Conservation (phyloP, 805 yeast species). For the Lachancea nothofagi region DNA sequence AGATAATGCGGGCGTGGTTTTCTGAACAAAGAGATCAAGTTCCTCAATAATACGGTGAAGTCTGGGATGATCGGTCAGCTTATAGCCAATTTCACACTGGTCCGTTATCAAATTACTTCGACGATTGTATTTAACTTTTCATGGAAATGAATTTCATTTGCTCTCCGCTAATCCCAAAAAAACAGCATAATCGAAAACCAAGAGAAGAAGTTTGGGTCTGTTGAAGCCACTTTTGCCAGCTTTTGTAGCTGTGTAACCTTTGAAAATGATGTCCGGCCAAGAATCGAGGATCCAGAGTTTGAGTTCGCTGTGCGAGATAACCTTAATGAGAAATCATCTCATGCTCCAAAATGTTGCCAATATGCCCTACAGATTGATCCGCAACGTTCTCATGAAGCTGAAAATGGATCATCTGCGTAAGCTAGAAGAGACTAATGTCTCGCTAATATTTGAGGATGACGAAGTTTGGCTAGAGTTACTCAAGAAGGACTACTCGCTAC, state of each 20-base stretch:
- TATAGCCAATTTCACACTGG: too few relatives aligned
- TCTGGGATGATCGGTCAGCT: too few relatives aligned
- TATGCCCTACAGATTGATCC: slow-evolving; percentile 32
- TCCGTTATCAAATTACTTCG: too few relatives aligned
- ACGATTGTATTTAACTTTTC: too few relatives aligned
- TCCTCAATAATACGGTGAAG: too few relatives aligned
- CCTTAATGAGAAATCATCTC: slow-evolving; percentile 23
- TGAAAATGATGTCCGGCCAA: not conserved
- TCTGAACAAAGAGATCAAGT: not conserved
- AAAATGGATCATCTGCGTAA: slow-evolving; percentile 30
- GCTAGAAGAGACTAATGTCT: slow-evolving; percentile 31
- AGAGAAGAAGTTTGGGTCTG: too few relatives aligned
- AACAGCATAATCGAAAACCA: too few relatives aligned
- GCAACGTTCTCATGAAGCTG: slow-evolving; percentile 27
- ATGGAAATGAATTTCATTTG: too few relatives aligned
- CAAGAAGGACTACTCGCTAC: slow-evolving; percentile 33
- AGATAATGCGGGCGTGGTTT: not conserved
- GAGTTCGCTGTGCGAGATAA: slow-evolving; percentile 18
- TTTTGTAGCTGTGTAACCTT: too few relatives aligned
- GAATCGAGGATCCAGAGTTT: slow-evolving; percentile 1
- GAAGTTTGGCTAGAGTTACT: slow-evolving; percentile 33
- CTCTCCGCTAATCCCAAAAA: too few relatives aligned
- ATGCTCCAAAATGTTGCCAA: slow-evolving; percentile 28
- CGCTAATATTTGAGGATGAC: slow-evolving; percentile 36
- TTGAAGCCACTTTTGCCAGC: too few relatives aligned